Conservation (phyloP, 2,329 filamentous ascomycete genomes). For the Venturia nashicola region DNA sequence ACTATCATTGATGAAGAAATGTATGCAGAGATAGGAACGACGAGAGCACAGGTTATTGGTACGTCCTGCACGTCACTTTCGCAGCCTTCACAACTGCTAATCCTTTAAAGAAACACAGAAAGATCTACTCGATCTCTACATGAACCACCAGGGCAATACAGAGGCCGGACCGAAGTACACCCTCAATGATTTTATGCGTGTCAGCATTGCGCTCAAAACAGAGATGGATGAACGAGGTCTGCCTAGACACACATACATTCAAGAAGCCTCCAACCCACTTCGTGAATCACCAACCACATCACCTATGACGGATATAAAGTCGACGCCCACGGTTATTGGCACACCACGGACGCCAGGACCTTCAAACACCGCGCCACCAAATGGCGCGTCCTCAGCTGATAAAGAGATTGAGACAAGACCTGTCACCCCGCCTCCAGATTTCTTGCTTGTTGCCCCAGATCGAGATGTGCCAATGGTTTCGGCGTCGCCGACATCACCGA, state of each 20-base stretch:
- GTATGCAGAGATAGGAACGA: constrained; percentile 11
- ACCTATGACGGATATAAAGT: constrained; percentile 23
- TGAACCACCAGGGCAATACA: constrained; percentile 65
- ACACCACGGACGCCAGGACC: constrained; percentile 12
- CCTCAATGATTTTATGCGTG: constrained; percentile 67
- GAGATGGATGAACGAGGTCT: constrained; percentile 6
- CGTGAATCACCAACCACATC: constrained; percentile 26
- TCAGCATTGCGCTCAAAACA: constrained; percentile 65
- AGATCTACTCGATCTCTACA: constrained; percentile 85
- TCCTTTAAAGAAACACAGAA: constrained; percentile 64
- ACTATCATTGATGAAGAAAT: constrained; percentile 14
- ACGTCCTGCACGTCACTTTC: constrained; percentile 8
- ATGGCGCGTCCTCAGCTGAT: neutral
- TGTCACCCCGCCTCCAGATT: constrained; percentile 6
- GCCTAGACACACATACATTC: constrained; percentile 38
- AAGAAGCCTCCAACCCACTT: constrained; percentile 53
- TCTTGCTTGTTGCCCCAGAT: neutral
- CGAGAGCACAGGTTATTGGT: constrained; percentile 34
- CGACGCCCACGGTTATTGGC: constrained; percentile 12
- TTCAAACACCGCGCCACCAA: neutral
- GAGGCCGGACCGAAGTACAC: constrained; percentile 61
- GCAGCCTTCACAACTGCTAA: constrained; percentile 21
- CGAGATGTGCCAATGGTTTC: neutral
- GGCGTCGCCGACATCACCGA: constrained; percentile 8
- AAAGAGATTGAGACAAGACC: constrained; percentile 2